These are phyloP conservation scores for Cadophora luteo-olivacea DNA, from an alignment of 2,329 filamentous ascomycete species.

Conservation along the genomic window DNA sequence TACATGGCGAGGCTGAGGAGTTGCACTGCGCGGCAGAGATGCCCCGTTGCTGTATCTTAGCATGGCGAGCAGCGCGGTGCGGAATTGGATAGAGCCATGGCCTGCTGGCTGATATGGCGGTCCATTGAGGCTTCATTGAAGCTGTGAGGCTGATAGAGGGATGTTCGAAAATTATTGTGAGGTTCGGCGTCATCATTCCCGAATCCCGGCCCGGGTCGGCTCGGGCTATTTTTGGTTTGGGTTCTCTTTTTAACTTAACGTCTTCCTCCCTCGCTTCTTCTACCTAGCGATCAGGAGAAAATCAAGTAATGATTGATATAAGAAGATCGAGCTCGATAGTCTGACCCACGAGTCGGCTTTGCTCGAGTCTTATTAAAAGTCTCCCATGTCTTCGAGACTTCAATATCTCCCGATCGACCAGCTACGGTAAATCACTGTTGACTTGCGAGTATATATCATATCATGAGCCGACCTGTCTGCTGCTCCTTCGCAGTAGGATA, in stretches of 20 bases:
- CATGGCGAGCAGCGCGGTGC: conserved; percentile 4
- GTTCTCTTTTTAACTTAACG: background rate
- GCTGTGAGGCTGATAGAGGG: conserved; percentile 3
- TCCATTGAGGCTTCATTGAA: conserved; percentile 33
- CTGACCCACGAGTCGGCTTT: background rate
- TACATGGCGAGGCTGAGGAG: background rate
- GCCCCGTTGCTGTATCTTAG: conserved; percentile 9
- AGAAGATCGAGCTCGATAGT: background rate
- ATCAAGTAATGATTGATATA: background rate
- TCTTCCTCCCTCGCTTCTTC: background rate
- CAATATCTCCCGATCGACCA: too few relatives aligned
- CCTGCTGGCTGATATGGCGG: conserved; percentile 32
- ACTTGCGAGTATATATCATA: too few relatives aligned
- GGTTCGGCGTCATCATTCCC: background rate
- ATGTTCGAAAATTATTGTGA: background rate
- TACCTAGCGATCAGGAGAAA: background rate
- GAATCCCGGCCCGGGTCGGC: background rate
- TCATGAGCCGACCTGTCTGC: too few relatives aligned
- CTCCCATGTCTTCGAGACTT: too few relatives aligned
- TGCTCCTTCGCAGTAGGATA: too few relatives aligned
- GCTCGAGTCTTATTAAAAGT: too few relatives aligned
- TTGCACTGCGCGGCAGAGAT: conserved; percentile 15
- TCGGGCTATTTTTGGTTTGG: background rate
- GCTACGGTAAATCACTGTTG: too few relatives aligned
- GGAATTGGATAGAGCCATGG: conserved; percentile 21